Conservation (phyloP, 1,284 basidiomycete species). For the Volvariella volvacea region DNA sequence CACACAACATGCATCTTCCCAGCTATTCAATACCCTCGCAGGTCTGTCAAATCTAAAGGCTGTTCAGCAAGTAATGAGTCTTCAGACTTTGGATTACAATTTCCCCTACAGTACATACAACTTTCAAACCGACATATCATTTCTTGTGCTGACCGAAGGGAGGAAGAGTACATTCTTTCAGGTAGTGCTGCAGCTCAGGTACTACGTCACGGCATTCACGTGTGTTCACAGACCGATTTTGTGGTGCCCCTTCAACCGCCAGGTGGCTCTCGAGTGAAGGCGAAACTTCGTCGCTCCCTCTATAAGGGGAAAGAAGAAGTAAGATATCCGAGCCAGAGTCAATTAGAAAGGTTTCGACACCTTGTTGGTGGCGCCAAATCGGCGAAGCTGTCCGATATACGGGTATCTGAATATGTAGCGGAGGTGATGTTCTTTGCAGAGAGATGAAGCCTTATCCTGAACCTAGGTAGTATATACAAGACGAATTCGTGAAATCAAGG, state of each 20-base stretch:
- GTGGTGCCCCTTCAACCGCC: conserved; percentile 38
- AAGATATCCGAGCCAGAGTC: conserved; percentile 34
- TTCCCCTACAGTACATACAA: conserved; percentile 77
- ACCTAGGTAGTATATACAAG: conserved; percentile 56
- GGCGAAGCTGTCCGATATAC: conserved; percentile 45
- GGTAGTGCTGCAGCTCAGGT: conserved; percentile 25
- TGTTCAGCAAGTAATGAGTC: conserved; percentile 61
- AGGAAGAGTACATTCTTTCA: conserved; percentile 62
- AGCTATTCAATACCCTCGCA: conserved; percentile 15
- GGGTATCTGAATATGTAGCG: conserved; percentile 47
- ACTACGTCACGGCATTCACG: background rate
- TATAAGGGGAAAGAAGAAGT: conserved; percentile 44
- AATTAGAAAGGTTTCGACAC: conserved; percentile 45
- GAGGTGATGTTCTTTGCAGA: conserved; percentile 5
- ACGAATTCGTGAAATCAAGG: conserved; percentile 64
- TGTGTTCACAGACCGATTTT: conserved; percentile 40
- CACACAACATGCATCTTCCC: background rate
- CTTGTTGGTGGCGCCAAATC: conserved; percentile 48
- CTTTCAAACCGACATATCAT: conserved; percentile 69
- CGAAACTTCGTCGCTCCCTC: conserved; percentile 18
- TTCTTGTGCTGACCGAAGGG: conserved; percentile 63
- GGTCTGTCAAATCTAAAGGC: conserved; percentile 66
- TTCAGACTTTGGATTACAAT: conserved; percentile 69
- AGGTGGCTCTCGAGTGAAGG: conserved; percentile 7
- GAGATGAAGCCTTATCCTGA: conserved; percentile 7